Evolutionary conservation across 352 stramenopile species (phyloP).

Genomic region (Globisporangium spinosum): DNA sequence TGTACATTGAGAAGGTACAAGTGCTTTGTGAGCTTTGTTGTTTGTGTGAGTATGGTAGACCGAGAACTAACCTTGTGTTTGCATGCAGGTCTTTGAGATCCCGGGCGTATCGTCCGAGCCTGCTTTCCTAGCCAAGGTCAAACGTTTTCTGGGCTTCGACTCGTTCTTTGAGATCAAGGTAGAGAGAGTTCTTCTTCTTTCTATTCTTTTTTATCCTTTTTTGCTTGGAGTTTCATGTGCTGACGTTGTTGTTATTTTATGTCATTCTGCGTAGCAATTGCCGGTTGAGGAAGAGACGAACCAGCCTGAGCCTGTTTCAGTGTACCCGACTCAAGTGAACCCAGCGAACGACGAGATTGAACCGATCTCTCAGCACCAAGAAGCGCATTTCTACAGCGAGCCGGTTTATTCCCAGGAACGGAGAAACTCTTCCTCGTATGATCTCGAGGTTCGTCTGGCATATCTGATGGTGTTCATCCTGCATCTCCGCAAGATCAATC

Average conservation of each 20-base stretch:
- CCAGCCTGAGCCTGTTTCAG: neutral
- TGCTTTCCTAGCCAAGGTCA: constrained; percentile 37
- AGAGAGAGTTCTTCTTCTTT: constrained; percentile 10
- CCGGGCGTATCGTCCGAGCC: constrained; percentile 39
- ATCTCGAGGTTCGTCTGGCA: constrained; percentile 9
- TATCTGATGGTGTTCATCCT: too few species aligned
- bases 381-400: neutral
- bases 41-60: neutral
- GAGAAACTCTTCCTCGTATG: constrained; percentile 6
- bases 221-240: neutral
- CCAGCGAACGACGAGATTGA: constrained; percentile 11
- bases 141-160: constrained; percentile 61
- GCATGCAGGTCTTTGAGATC: constrained; percentile 47
- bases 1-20: constrained; percentile 61
- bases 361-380: neutral
- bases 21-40: constrained; percentile 4
- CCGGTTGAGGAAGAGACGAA: neutral
- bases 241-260: neutral
- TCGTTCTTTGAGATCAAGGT: constrained; percentile 68
- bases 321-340: neutral
- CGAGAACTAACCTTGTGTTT: neutral
- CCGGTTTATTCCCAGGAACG: constrained; percentile 1
- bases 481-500: neutral
- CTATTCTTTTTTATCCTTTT: neutral
- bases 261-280: constrained; percentile 6